These are phyloP conservation scores for Mycotypha africana DNA, from an alignment of 371 early-diverging fungal genomes.

Conservation along the genomic window DNA sequence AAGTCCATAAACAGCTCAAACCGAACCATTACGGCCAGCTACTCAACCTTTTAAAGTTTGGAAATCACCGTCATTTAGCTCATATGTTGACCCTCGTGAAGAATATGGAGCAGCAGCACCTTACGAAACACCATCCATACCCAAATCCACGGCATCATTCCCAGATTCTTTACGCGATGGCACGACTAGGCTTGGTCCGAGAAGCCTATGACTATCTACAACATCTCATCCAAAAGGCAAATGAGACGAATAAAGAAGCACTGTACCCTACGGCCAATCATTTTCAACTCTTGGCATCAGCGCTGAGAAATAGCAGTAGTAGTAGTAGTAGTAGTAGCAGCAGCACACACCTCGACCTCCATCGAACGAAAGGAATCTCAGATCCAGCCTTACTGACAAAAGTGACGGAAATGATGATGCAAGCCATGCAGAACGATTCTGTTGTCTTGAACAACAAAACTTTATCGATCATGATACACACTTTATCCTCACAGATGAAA, in stretches of 20 bases:
- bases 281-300: conserved; percentile 29
- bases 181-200: conserved; percentile 17
- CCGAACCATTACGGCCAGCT: conserved; percentile 34
- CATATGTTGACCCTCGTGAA: conserved; percentile 23
- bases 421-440: conserved; percentile 15
- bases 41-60: conserved; percentile 31
- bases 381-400: too few species aligned
- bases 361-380: conserved; percentile 6
- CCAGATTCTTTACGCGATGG: conserved; percentile 35
- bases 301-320: conserved; percentile 16
- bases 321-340: too few species aligned
- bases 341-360: neutral
- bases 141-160: conserved; percentile 8
- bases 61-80: conserved; percentile 1
- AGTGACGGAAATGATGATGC: too few species aligned
- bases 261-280: conserved; percentile 13
- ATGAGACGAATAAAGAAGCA: neutral
- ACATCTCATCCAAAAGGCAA: neutral
- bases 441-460: conserved; percentile 18
- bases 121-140: neutral
- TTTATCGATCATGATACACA: conserved; percentile 22
- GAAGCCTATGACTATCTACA: conserved; percentile 19
- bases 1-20: conserved; percentile 20
- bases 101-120: conserved; percentile 19
- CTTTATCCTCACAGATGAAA: too few species aligned